Percentiles rank a stretch among this genome's conserved stretches.
phyloP scores from a whole-genome alignment of 1,284 basidiomycete genomes.

The Ustilago curta region DNA sequence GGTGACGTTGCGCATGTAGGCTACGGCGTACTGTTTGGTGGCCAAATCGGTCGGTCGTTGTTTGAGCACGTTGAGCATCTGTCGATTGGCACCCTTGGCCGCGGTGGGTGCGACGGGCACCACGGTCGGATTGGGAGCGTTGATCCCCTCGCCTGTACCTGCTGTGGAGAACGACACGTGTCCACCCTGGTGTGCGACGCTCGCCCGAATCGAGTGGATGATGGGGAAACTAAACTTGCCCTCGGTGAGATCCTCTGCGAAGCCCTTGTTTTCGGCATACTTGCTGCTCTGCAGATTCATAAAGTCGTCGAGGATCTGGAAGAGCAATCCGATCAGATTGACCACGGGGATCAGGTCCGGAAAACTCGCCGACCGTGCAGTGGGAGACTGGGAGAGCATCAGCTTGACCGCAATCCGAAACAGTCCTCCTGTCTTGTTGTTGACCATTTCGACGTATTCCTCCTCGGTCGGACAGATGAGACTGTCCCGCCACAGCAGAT shows the following conservation, averaged over 20 bases:
- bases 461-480: constrained; percentile 92
- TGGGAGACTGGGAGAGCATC: constrained; percentile 80
- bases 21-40: constrained; percentile 64
- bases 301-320: constrained; percentile 97
- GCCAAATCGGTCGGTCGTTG: constrained; percentile 62
- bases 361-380: not conserved
- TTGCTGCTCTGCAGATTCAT: constrained; percentile 90
- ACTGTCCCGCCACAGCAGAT: constrained; percentile 93
- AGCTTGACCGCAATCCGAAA: constrained; percentile 92
- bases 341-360: constrained; percentile 78
- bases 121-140: constrained; percentile 19
- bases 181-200: constrained; percentile 9
- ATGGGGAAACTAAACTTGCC: constrained; percentile 97
- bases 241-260: constrained; percentile 92
- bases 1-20: constrained; percentile 63
- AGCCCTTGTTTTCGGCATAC: constrained; percentile 93
- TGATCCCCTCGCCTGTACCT: not conserved
- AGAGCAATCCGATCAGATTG: constrained; percentile 92
- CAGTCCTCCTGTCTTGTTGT: constrained; percentile 97
- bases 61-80: constrained; percentile 63
- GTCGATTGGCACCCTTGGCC: constrained; percentile 40
- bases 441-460: constrained; percentile 95
- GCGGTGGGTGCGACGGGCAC: not conserved
- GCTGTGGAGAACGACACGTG: not conserved
- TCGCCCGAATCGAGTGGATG: constrained; percentile 81